Evolutionary conservation across 257 asterid species (phyloP), one percentile per base, ranked within the genome.

Genomic region (Henckelia pumila): DNA sequence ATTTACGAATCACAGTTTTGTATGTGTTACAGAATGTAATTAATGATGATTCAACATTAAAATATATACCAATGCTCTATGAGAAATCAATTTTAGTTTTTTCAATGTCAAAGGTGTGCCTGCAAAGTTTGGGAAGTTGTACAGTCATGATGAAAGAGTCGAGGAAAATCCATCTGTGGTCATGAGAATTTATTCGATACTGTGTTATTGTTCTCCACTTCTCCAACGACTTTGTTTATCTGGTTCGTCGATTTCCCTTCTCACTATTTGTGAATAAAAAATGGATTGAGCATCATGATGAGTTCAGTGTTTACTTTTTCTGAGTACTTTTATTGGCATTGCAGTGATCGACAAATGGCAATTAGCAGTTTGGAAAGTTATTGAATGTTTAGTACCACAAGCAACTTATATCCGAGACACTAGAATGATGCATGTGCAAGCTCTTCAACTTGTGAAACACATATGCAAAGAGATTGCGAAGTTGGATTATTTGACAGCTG

Each of bases 391-490:
- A 61, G 79, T 73, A 8, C 78, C 79, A 25, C 64, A 21, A 28
- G 78, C 61, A 35, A 76, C 61, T 56, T 25, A 3, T 55, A 66
- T 66, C 24, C 66, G 55, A 57, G 50, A 67, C 19, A 69, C 69
- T 47, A 59, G 56, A 67, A 52, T 71, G 19, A 80, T 80, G 84
- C 81, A 80, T 47, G 50, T 53, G 63, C 81, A 76, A 74, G 68
- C 77, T 22, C 77, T 73, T 70, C 70, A 63, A 37, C 69, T 74
- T 19, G 74, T 80, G 26, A 77, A 76, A 61, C 20, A 40, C 71
- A 33, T 80, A 69, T 80, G 85, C 70, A 53, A 40, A 28, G 76
- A 56, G 70, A 75, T 80, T 28, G 65, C 61, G n/a, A 63, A 56
- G 19, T 50, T 60, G 63, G 77, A 80, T 64, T 68, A 68, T 47